These are phyloP conservation scores for Leccinellum albellum DNA, from an alignment of 768 basidiomycete genomes.

Conservation along the genomic window DNA sequence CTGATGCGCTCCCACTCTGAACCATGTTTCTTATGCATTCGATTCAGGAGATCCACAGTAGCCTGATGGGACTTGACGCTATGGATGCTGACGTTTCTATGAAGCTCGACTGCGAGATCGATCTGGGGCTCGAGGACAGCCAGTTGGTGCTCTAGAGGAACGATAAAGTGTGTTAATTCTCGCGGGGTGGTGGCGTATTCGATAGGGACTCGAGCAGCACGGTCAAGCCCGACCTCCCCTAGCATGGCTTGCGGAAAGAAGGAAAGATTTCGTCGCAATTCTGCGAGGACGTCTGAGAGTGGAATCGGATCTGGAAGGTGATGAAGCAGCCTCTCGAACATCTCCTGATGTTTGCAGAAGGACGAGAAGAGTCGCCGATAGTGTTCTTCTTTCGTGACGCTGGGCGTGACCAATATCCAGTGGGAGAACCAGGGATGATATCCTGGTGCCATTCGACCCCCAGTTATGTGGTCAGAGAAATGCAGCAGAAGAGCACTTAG, in stretches of 20 bases:
- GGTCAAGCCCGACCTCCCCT: conserved; percentile 92
- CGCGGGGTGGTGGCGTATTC: conserved; percentile 48
- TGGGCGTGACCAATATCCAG: conserved; percentile 52
- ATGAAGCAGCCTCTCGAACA: conserved; percentile 56
- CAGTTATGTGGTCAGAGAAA: too few relatives aligned
- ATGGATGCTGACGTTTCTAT: conserved; percentile 81
- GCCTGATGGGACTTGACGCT: conserved; percentile 74
- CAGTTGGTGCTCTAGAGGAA: conserved; percentile 79
- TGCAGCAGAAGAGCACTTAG: conserved; percentile 7
- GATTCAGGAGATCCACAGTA: conserved; percentile 62
- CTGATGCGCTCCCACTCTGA: conserved; percentile 62
- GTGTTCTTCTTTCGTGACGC: conserved; percentile 61
- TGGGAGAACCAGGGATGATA: conserved; percentile 95
- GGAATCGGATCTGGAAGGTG: conserved; percentile 70
- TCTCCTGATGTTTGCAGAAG: conserved; percentile 29
- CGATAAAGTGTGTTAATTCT: conserved; percentile 69
- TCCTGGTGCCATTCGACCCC: too few relatives aligned
- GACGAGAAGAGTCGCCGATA: conserved; percentile 69
- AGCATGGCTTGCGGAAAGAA: conserved; percentile 72
- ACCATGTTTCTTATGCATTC: conserved; percentile 56
- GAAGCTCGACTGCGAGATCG: conserved; percentile 75
- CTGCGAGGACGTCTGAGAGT: conserved; percentile 53
- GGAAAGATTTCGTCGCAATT: conserved; percentile 58
- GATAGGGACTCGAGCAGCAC: conserved; percentile 68
- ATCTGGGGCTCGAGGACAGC: conserved; percentile 80